Evolutionary conservation across 2,329 filamentous ascomycete species (phyloP), one percentile per base, ranked within the genome.

Genomic region (Arthroderma sp.): DNA sequence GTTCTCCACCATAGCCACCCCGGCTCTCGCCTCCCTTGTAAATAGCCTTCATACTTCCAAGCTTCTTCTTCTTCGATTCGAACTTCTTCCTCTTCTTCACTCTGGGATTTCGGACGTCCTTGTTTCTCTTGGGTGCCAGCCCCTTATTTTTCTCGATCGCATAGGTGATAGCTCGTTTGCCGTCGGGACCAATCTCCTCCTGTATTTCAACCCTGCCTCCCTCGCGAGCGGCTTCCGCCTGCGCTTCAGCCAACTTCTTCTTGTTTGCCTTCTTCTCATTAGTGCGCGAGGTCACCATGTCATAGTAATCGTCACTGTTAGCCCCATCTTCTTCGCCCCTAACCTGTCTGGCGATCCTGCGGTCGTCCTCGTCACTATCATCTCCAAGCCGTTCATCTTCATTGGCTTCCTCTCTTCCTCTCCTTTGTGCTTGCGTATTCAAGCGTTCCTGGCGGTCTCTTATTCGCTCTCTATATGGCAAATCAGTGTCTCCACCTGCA

Each of bases 71-170:
- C 75, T 94, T 95, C 65, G 87, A 83, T 61, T 93, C 87, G 64
- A 79, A 98, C 78, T 86, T 87, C 78, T 86, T 86, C 66, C 86
- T 80, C 82, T 95, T 96, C 82, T 96, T 98, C 53, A 96, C 89
- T 63, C 91, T 75, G 32, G 91, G 88, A 68, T 98, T 98, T 51
- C 89, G 74, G 47, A 87, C 83, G 56, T 94, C 88, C 78, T 98
- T 96, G 74, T 83, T 93, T 51, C 89, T 75, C 65, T 83, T 82
- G 39, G 88, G 86, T 48, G 86, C 81, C 51, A 98, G 69, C 30
- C 91, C 91, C 75, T 95, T 95, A 68, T 98, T 98, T 78, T 96
- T 95, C 69, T 88, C 78, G 59, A 98, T 98, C 54, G 81, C 77
- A 66, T 95, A 96, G 11, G 79, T 85, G 62, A 98, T 94, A 65